Base-by-base conservation (phyloP, 139 green algal genomes). In the Coelastrella sp. region DNA sequence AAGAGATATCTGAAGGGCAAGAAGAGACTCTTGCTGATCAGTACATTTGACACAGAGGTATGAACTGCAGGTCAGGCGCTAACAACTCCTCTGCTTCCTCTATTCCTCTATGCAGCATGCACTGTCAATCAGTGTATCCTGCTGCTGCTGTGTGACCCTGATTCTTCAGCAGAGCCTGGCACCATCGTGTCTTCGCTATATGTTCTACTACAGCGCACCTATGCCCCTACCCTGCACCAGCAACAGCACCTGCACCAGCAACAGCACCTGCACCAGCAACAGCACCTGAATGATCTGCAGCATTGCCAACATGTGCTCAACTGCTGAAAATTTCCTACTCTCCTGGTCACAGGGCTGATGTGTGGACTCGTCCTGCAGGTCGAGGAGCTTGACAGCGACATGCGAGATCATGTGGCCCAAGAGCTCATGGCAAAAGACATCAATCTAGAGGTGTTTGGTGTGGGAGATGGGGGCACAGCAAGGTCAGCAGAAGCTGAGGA, bases 11-110 rank as follows among this genome's bases (percentile, higher is more conserved):
- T 40, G 3, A 45, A 60, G 40, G 40, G 40, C 17, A 53, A 71
- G 15, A 51, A 38, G 37, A 19, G 75, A 41, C 34, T 82, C 3
- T 38, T 82, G 53, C 51, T 82, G 5, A 82, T 82, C 53, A 71
- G 75, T 38, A 82, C 34, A 27, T 82, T 82, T 72, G 75, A 82
- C 9, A 57, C 75, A 53, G 35, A 82, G 75, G 75, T 82, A 57
- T 23, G 45, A 13, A 57, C 15, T 9, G 45, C 15, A 0, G 45
- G n/a, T n/a, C n/a, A n/a, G n/a, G n/a, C n/a, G n/a, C n/a, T n/a
- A n/a, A n/a, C n/a, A n/a, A n/a, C n/a, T n/a, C n/a, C n/a, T n/a
- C n/a, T n/a, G n/a, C n/a, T n/a, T n/a, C n/a, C n/a, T n/a, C n/a
- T n/a, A n/a, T n/a, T n/a, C n/a, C n/a, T n/a, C n/a, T n/a, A n/a